Base-by-base conservation (phyloP, 1,284 basidiomycete genomes). In the Bjerkandera adusta region DNA sequence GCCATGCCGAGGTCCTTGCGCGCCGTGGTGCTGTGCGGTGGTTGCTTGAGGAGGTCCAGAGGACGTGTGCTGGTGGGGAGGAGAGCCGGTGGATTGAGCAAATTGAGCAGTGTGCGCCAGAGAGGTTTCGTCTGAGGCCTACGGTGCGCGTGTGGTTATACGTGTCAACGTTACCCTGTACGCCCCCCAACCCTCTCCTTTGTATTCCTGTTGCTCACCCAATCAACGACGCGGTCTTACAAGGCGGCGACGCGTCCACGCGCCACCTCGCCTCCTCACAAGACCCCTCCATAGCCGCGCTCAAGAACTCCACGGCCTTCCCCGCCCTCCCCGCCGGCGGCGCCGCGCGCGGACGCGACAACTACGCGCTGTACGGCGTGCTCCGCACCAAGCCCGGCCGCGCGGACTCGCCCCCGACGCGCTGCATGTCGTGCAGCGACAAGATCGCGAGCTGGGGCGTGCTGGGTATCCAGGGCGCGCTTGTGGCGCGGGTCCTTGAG, bases 241-340 rank as follows among this genome's bases (percentile, higher is more conserved):
- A 54, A 93, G 92, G 92, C 59, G 94, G 94, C 5, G 94, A 97
- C 57, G 90, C 91, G 1, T 97, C 94, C 4, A 95, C 78, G 57
- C 75, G 86, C 2, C 79, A 83, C 53, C 76, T 95, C 3, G 83
- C 91, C 2, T 69, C 79, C 0, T 68, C 73, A 25, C 91, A 94
- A 64, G 83, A 88, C 52, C 70, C 73, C 25, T 71, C 72, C 22
- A 84, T 85, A 71, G 86, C 91, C 1, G 69, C 69, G 1, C 67
- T 88, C 37, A 91, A 91, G 65, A 70, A 79, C 51, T 68, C 77
- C 1, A 51, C 67, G 6, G 39, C 56, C 5, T 71, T 66, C 33
- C 64, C 70, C 2, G 56, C 61, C 3, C 58, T 72, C 1, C 62
- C 70, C 5, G 53, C 68, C 1, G 67, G 62, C 40, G 54, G 61